A percentile compares a stretch with the other conserved stretches of the same genome.
Evolutionary conservation across 164 flowering plant species (phyloP).

Genomic region (Vitis vinifera): DNA sequence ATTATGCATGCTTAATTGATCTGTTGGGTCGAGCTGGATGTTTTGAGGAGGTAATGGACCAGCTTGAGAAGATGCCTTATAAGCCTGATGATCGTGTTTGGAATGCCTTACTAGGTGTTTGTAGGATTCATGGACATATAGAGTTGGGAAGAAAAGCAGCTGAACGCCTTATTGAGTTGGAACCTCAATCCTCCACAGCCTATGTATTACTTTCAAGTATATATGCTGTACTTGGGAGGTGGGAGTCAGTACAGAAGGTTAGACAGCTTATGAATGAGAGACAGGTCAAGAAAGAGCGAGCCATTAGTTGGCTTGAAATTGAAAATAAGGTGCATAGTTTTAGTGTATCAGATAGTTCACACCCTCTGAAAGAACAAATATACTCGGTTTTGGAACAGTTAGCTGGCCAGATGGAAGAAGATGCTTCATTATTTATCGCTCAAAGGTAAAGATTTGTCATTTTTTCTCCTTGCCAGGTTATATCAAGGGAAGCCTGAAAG

Average conservation of each 20-base stretch:
- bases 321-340: slow-evolving; percentile 44
- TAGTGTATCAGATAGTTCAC: slow-evolving; percentile 36
- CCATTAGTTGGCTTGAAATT: slow-evolving; percentile 61
- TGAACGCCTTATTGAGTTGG: slow-evolving; percentile 48
- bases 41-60: slow-evolving; percentile 39
- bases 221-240: slow-evolving; percentile 52
- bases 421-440: slow-evolving; percentile 15
- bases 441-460: slow-evolving; percentile 7
- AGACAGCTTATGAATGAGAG: slow-evolving; percentile 54
- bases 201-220: slow-evolving; percentile 59
- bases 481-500: background rate
- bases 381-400: slow-evolving; percentile 42
- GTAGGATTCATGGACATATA: slow-evolving; percentile 55
- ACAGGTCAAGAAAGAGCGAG: slow-evolving; percentile 44
- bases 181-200: slow-evolving; percentile 52
- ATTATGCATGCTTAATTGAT: slow-evolving; percentile 68
- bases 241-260: slow-evolving; percentile 51
- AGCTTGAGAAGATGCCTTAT: slow-evolving; percentile 48
- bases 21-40: slow-evolving; percentile 63
- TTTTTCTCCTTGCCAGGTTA: background rate
- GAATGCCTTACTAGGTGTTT: slow-evolving; percentile 62
- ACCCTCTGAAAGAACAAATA: slow-evolving; percentile 42
- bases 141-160: slow-evolving; percentile 56
- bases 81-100: slow-evolving; percentile 49
- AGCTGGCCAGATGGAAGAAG: slow-evolving; percentile 41